Evolutionary conservation across 352 stramenopile genomes (phyloP), one percentile per base, ranked within the genome.

Genomic region (Bremia lactucae): DNA sequence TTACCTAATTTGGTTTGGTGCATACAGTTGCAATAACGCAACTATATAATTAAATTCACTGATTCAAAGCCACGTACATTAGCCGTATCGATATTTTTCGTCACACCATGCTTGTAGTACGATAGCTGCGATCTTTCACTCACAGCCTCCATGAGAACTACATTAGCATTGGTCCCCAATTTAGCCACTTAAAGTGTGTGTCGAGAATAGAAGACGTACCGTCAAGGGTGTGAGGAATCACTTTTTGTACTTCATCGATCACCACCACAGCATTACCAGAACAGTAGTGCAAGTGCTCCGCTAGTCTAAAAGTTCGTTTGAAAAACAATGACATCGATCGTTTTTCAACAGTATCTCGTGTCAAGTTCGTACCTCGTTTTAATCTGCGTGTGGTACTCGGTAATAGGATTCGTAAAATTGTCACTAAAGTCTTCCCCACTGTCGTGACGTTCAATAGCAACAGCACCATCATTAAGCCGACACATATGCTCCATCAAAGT

Each of bases 161-260:
- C 6, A 45, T 23, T 24, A 33, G 20, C 3, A 49, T 21, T 28
- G 35, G n/a, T n/a, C n/a, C n/a, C n/a, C n/a, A n/a, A n/a, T n/a
- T n/a, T n/a, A n/a, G n/a, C n/a, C n/a, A n/a, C n/a, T n/a, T n/a
- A n/a, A n/a, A n/a, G n/a, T n/a, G n/a, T n/a, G n/a, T n/a, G n/a
- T n/a, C n/a, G n/a, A n/a, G n/a, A n/a, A n/a, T n/a, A n/a, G n/a
- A n/a, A n/a, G n/a, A n/a, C n/a, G n/a, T n/a, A 87, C 74, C 80
- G 35, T 95, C 83, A 10, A 95, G 68, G 1, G 84, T 94, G 35
- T 90, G 79, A 7, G 83, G 83, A 38, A 94, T 83, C 43, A 92
- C 79, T 52, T 95, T 96, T 44, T 96, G 83, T 19, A 96, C 74
- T 69, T 96, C 85, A 44, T 96, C 85, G 36, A 96, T 94, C 21